Evolutionary conservation across 2,329 filamentous ascomycete genomes (phyloP).

Genomic region (Samsoniella hepiali): DNA sequence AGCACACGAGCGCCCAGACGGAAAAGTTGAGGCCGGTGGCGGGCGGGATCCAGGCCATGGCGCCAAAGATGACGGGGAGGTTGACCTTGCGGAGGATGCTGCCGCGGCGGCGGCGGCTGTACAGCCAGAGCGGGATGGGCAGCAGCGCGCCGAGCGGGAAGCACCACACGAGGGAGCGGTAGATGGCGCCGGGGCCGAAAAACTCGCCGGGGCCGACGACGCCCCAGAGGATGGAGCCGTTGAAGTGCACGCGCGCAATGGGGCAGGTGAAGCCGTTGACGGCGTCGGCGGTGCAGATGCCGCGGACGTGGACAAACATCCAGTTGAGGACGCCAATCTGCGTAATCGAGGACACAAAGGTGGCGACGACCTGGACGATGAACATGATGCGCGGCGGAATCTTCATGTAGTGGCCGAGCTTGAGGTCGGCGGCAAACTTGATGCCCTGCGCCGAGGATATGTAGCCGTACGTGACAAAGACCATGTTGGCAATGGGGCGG

Average conservation of each 20-base stretch:
- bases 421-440: slow-evolving; percentile 84
- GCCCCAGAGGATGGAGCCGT: slow-evolving; percentile 85
- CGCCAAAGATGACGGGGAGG: slow-evolving; percentile 78
- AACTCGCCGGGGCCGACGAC: slow-evolving; percentile 80
- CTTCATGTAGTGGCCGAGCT: slow-evolving; percentile 86
- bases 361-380: slow-evolving; percentile 72
- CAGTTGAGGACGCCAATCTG: slow-evolving; percentile 85
- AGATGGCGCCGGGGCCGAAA: slow-evolving; percentile 73
- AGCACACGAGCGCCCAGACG: slow-evolving; percentile 83
- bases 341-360: slow-evolving; percentile 71
- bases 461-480: slow-evolving; percentile 88
- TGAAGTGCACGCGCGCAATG: slow-evolving; percentile 84
- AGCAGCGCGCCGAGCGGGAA: slow-evolving; percentile 74
- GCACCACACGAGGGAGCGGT: slow-evolving; percentile 74
- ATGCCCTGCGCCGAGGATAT: slow-evolving; percentile 86
- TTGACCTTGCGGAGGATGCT: slow-evolving; percentile 74
- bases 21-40: slow-evolving; percentile 85
- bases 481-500: slow-evolving; percentile 86
- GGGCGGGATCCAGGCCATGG: slow-evolving; percentile 81
- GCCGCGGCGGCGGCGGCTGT: slow-evolving; percentile 56
- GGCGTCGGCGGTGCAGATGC: slow-evolving; percentile 75
- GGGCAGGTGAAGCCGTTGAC: slow-evolving; percentile 86
- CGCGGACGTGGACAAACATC: slow-evolving; percentile 77
- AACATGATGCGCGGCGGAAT: slow-evolving; percentile 78
- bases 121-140: slow-evolving; percentile 71